Base-by-base conservation (phyloP, 2,329 filamentous ascomycete genomes). In the Immersiporthe knoxdaviesiana region DNA sequence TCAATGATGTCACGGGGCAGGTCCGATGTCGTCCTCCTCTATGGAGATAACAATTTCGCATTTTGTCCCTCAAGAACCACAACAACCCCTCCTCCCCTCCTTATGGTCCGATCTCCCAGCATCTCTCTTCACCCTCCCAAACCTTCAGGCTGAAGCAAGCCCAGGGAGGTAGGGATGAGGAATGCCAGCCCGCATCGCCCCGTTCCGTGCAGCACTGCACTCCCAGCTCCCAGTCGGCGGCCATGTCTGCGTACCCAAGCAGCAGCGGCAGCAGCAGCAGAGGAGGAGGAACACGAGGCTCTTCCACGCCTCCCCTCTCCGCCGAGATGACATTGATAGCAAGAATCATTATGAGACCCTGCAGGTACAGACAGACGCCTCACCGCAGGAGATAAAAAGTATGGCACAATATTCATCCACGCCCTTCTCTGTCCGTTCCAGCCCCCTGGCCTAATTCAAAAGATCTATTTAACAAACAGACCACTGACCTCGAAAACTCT, bases 321-420 rank as follows among this genome's bases (percentile, higher is more conserved):
- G 73, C 58, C 72, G 70, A 60, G 72, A 76, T 72, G 74, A 76
- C 37, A 75, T 75, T n/a, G 74, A 77, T 70, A 74, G 74, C 74
- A 82, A 77, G 74, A 93, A 90, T 71, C 91, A 97, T 81, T 99
- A 99, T 80, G 91, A 95, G 75, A 89, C 90, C 54, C 86, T 99
- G 65, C 87, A 90, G 56, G 79, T 99, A n/a, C 81, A 87, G 0
- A 84, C 85, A 56, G 86, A 87, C 72, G 94, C 95, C 54, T 88
- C 91, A 21, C 81, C 87, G 0, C 83, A 84, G 11, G 93, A 97
- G 66, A 94, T 98, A 71, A 98, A 98, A 95, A 92, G 91, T 93
- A 67, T 12, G 75, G 59, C 27, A 39, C 11, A 39, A 35, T 8
- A 35, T 8, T 4, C 8, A 32, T 7, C 21, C 68, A 44, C 67